Evolutionary conservation across 495 filamentous ascomycete genomes (phyloP).

Genomic region (Haplographium delicatum): DNA sequence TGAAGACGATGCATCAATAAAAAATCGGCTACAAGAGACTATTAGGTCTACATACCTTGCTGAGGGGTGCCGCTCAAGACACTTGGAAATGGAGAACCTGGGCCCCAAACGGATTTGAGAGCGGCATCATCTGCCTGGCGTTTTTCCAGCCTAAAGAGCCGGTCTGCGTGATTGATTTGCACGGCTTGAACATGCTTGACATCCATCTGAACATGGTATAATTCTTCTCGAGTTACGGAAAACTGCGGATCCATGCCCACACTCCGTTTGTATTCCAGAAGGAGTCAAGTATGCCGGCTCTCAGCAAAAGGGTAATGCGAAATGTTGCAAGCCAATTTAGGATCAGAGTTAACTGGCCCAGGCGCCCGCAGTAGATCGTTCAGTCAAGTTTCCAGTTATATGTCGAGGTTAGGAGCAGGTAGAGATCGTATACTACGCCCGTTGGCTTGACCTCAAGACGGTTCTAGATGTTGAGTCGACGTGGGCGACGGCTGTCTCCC

Average conservation of each 20-base stretch:
- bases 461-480: too few species aligned
- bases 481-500: background rate
- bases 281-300: background rate
- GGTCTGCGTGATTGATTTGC: conserved; percentile 76
- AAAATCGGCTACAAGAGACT: background rate
- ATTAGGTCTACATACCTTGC: conserved; percentile 55
- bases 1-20: conserved; percentile 24
- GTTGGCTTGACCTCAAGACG: too few species aligned
- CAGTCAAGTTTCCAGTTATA: too few species aligned
- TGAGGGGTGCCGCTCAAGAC: conserved; percentile 71
- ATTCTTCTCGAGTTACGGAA: conserved; percentile 56
- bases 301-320: background rate
- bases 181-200: conserved; percentile 74
- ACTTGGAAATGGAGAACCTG: conserved; percentile 77
- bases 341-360: too few species aligned
- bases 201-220: conserved; percentile 83
- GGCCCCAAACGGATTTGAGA: conserved; percentile 83
- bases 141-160: conserved; percentile 72
- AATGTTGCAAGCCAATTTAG: background rate
- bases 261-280: conserved; percentile 13
- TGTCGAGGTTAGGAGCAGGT: too few species aligned
- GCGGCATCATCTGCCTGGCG: conserved; percentile 75
- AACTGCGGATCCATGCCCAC: conserved; percentile 53
- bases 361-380: too few species aligned
- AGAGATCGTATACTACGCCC: too few species aligned